phyloP scores from a whole-genome alignment of 495 filamentous ascomycete genomes.

The Aspergillus saccharolyticus region DNA sequence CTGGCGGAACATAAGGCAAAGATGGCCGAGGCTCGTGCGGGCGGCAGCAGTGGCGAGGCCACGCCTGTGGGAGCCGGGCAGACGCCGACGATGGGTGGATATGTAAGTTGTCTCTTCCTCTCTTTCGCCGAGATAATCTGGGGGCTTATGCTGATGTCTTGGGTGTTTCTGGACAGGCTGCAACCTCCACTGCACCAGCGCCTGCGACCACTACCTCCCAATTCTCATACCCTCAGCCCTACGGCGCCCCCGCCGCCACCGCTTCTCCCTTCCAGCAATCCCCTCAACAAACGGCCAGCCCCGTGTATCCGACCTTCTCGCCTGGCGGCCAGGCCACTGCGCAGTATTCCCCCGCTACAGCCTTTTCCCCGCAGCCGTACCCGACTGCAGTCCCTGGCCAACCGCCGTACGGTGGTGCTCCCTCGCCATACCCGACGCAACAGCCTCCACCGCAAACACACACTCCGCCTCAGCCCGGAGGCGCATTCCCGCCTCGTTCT shows the following conservation, averaged over 20 bases:
- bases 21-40: conserved; percentile 53
- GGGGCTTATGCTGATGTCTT: neutral
- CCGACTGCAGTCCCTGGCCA: conserved; percentile 21
- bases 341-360: conserved; percentile 32
- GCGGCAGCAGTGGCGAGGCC: conserved; percentile 54
- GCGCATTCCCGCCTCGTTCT: conserved; percentile 39
- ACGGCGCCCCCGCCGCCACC: conserved; percentile 22
- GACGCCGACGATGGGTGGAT: conserved; percentile 49
- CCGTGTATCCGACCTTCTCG: conserved; percentile 36
- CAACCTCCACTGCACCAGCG: conserved; percentile 11
- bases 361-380: conserved; percentile 44
- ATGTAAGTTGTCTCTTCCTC: conserved; percentile 44
- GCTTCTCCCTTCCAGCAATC: conserved; percentile 27
- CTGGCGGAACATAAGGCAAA: conserved; percentile 75
- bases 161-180: conserved; percentile 1
- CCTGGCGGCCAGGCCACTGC: conserved; percentile 28
- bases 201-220: conserved; percentile 23
- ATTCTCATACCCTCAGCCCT: conserved; percentile 35
- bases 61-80: conserved; percentile 53
- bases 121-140: too few species aligned
- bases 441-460: conserved; percentile 36
- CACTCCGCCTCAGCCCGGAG: conserved; percentile 34
- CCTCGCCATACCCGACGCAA: conserved; percentile 33
- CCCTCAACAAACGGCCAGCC: conserved; percentile 34
- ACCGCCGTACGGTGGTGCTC: conserved; percentile 27